Evolutionary conservation across 768 basidiomycete species (phyloP).

Genomic region (Mycena chlorophos): DNA sequence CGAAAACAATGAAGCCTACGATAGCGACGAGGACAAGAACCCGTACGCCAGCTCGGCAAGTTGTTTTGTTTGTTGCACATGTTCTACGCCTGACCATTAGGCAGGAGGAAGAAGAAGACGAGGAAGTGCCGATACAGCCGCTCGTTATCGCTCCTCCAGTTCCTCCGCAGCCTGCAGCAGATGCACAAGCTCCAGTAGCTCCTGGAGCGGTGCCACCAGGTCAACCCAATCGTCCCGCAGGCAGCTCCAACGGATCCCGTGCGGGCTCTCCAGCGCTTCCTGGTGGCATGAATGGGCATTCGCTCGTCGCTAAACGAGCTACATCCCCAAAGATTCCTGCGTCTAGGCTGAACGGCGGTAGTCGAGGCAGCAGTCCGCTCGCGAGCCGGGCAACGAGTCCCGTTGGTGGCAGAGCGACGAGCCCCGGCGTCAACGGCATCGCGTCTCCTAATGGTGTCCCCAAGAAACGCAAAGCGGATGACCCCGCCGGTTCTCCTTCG

Average conservation of each 20-base stretch:
- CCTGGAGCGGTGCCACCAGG: conserved; percentile 37
- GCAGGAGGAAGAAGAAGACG: conserved; percentile 75
- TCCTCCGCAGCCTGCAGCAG: conserved; percentile 47
- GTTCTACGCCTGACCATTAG: conserved; percentile 42
- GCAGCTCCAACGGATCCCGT: conserved; percentile 44
- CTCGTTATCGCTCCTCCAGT: conserved; percentile 45
- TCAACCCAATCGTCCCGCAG: conserved; percentile 35
- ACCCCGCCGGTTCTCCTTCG: conserved; percentile 36
- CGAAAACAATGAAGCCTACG: conserved; percentile 81
- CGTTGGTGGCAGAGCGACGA: conserved; percentile 29
- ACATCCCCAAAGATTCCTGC: conserved; percentile 78
- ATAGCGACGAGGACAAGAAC: conserved; percentile 81
- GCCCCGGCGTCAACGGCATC: conserved; percentile 27
- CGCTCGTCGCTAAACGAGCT: conserved; percentile 78
- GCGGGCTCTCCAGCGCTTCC: conserved; percentile 59
- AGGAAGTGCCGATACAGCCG: conserved; percentile 41
- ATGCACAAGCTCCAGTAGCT: conserved; percentile 46
- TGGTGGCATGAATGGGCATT: conserved; percentile 69
- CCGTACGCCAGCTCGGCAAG: conserved; percentile 80
- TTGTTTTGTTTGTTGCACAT: conserved; percentile 9
- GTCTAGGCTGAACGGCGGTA: conserved; percentile 46
- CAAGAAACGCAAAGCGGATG: conserved; percentile 45
- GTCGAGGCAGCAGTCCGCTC: conserved; percentile 63
- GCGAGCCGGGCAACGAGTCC: conserved; percentile 52
- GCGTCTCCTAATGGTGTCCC: not conserved